Base-by-base conservation (phyloP, 306 rosid species). In the Acacia crassicarpa region DNA sequence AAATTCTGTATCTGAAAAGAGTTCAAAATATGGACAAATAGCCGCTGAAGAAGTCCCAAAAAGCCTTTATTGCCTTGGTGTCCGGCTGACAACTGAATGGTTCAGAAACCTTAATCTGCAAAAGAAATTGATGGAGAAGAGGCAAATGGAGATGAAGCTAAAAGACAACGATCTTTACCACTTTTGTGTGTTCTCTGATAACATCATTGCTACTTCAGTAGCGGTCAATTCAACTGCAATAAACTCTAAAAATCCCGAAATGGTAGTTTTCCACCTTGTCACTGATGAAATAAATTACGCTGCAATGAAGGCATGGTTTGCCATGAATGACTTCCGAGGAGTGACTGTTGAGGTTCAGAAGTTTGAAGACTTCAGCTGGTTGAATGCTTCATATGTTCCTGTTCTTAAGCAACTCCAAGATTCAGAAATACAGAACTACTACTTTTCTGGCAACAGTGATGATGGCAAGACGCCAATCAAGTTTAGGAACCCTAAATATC, bases 381-480 rank as follows among this genome's bases (percentile, higher is more conserved):
- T 91, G 78, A 94, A 94, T 80, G 97, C 98, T 69, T 94, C 97
- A 53, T 94, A 94, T 83, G 98, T 92, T 71, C 98, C 98, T 25
- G 98, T 94, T 72, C 97, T 94, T 7, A 94, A 94, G 92, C 98
- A 94, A 83, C 97, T 94, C 77, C 98, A 94, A 89, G 98, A 94
- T 82, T 84, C 98, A 10, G 98, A 92, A 74, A 89, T 90, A 77
- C 97, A 94, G 84, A 94, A 80, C 91, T 93, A 94, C 84, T 94
- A 94, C 81, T 94, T 94, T 62, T 91, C 97, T 58, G 98, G 98
- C 66, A 92, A 84, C 80, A 87, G 56, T 69, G 94, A 61, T 30
- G 85, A 84, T 66, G 91, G 94, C 56, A 86, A 84, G 74, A 94
- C 98, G 33, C 98, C 98, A n/a, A 91, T 94, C 78, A 94, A 94